These are phyloP conservation scores for Senecio squalidus DNA, from an alignment of 140 eudicot species.

Conservation along the genomic window DNA sequence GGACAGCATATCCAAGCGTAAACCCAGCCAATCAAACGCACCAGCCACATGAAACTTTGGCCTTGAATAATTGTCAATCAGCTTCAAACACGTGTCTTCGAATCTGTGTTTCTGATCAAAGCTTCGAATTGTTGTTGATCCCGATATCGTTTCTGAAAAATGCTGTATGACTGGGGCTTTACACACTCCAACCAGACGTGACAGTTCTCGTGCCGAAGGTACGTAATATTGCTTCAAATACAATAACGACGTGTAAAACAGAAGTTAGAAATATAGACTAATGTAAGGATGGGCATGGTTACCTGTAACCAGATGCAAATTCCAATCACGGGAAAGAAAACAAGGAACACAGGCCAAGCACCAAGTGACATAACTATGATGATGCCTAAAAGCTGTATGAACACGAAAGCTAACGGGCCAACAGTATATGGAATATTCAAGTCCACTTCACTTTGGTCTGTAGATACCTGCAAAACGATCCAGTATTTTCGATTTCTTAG, in stretches of 20 bases:
- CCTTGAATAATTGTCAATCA: slow-evolving; percentile 55
- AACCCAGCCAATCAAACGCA: slow-evolving; percentile 70
- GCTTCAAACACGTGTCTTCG: slow-evolving; percentile 42
- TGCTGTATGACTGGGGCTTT: slow-evolving; percentile 81
- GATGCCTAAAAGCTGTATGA: slow-evolving; percentile 65
- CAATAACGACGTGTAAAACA: slow-evolving; percentile 6
- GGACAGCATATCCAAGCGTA: slow-evolving; percentile 72
- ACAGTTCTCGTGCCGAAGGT: slow-evolving; percentile 76
- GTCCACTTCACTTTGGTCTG: slow-evolving; percentile 78
- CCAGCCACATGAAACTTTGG: slow-evolving; percentile 58
- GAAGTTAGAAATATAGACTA: not conserved
- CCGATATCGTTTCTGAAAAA: slow-evolving; percentile 84
- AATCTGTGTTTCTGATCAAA: slow-evolving; percentile 67
- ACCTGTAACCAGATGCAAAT: slow-evolving; percentile 73
- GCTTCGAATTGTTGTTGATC: slow-evolving; percentile 75
- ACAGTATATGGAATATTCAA: slow-evolving; percentile 37
- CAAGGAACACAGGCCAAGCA: slow-evolving; percentile 79
- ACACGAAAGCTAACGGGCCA: slow-evolving; percentile 38
- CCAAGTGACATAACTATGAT: slow-evolving; percentile 80
- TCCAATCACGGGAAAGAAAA: slow-evolving; percentile 60
- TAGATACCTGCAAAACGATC: slow-evolving; percentile 48
- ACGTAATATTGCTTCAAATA: slow-evolving; percentile 56
- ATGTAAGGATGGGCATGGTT: not conserved
- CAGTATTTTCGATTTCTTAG: too few relatives aligned
- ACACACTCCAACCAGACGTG: slow-evolving; percentile 63